Base-by-base conservation (phyloP, 345 rosid species). In the Citrus medica region DNA sequence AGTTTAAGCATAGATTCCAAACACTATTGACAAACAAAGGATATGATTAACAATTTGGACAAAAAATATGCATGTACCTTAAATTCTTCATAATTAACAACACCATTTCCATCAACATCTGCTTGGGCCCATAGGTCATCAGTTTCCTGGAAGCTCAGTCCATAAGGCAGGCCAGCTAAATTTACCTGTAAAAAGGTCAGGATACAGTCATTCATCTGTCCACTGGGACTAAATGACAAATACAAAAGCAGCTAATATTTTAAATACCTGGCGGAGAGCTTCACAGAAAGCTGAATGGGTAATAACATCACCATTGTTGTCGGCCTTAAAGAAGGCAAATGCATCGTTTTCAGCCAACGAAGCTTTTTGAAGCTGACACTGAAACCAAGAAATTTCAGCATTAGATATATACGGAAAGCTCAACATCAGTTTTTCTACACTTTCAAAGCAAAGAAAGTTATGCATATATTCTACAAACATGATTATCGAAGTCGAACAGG, bases 101-200 rank as follows among this genome's bases (percentile, higher is more conserved):
- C 81, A 71, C 92, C 94, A 82, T 91, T 83, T 82, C 90, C 90
- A 79, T 83, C 88, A 56, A 77, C 40, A 64, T 92, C 91, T 64
- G 87, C 93, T 86, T 86, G 89, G 58, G 67, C 69, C 94, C 97
- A 92, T 9, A 91, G 84, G 74, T 89, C 92, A 77, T 86, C 79
- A 16, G 86, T 87, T 63, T 92, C 89, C 83, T 86, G 84, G 84
- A 79, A 88, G 88, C 89, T 83, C 65, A 92, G 86, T 70, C 94
- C 91, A 69, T 81, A 80, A 71, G 97, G 89, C 22, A 81, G 82
- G 79, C 94, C 91, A 19, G 84, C 79, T 77, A 90, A 77, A 76
- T 90, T 86, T 67, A 88, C 79, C 97, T 92, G 88, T 13, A 76
- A 5, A 67, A 46, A 53, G 71, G 62, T 62, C n/a, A 53, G 28